These are phyloP conservation scores for Arthrobotrys sphaeroides DNA, from an alignment of 2,329 filamentous ascomycete genomes.

Conservation along the genomic window DNA sequence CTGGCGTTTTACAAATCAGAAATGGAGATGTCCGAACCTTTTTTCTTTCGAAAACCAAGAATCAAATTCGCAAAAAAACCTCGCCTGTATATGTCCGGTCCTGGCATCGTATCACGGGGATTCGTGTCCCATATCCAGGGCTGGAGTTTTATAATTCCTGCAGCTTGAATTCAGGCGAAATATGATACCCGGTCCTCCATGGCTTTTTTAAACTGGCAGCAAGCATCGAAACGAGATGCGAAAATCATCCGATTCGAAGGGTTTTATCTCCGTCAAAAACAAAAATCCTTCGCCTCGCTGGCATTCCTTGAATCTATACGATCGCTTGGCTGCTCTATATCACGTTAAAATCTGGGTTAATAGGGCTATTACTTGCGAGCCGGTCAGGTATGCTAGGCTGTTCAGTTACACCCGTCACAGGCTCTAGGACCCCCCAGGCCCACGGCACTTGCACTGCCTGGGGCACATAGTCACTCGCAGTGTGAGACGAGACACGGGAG, in stretches of 20 bases:
- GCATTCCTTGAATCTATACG: background rate
- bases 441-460: background rate
- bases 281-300: background rate
- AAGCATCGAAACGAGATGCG: background rate
- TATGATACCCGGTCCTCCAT: background rate
- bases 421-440: background rate
- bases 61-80: too few relatives aligned
- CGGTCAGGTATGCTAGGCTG: background rate
- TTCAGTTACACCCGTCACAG: background rate
- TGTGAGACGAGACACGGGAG: conserved; percentile 1
- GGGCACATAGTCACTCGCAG: background rate
- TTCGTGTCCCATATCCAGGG: background rate
- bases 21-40: background rate
- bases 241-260: conserved; percentile 9
- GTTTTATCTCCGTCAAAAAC: background rate
- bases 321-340: background rate
- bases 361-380: too few relatives aligned
- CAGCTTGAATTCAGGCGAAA: conserved; percentile 11
- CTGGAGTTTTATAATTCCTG: conserved; percentile 14
- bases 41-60: too few relatives aligned
- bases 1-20: background rate
- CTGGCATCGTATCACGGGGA: background rate
- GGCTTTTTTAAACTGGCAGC: background rate
- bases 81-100: too few relatives aligned
- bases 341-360: background rate